Evolutionary conservation across 129 eudicot genomes (phyloP), one percentile per base, ranked within the genome.

Genomic region (Mikania micrantha): DNA sequence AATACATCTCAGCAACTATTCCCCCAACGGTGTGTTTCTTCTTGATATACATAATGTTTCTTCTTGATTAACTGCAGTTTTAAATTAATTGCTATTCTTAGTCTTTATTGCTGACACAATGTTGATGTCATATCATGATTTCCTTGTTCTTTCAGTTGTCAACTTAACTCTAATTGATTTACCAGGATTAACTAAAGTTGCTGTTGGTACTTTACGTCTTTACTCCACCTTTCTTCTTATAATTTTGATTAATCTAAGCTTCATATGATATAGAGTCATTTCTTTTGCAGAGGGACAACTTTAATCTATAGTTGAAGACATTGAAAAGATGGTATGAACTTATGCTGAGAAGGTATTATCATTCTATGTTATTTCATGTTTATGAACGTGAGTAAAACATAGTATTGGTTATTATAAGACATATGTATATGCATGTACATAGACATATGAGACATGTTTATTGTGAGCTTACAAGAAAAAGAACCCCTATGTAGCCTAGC

Each of bases 1-100:
- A 31, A 94, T 94, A 70, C 99, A 94, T 75, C 95, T 94, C 38
- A 94, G 97, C 81, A 89, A 89, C 64, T 87, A 87, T 76, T 94
- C 99, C 16, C 97, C 99, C 17, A 53, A 87, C 27, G 99, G 99
- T 94, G 70, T 9, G 83, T 73, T n/a, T n/a, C n/a, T n/a, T n/a
- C n/a, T n/a, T n/a, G n/a, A n/a, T n/a, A n/a, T n/a, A n/a, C n/a
- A n/a, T n/a, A n/a, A n/a, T n/a, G n/a, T n/a, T 59, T 59, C 52
- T 39, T 73, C 17, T 6, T 38, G 45, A 40, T 17, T 21, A 35
- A 66, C 60, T 28, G 38, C 13, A 40, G 21, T 66, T 41, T 21
- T 50, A 9, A 49, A n/a, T 16, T 32, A 31, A 3, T 21, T 22
- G 17, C 9, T 35, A 32, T 8, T 12, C 42, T 16, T 76, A 12